Evolutionary conservation across 257 asterid species (phyloP).

Genomic region (Capsicum chinense): DNA sequence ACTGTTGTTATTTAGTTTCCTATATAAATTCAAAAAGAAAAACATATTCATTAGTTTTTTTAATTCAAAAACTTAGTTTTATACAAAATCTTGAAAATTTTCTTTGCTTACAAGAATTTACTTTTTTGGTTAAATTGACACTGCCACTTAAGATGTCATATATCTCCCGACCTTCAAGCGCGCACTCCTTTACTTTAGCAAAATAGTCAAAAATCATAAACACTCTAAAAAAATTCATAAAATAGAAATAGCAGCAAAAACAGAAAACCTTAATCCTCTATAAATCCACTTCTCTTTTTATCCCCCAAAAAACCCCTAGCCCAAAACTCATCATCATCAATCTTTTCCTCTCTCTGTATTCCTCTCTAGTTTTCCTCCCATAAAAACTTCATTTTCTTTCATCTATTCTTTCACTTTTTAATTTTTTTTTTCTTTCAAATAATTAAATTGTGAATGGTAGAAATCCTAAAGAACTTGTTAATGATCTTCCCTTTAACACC

Average conservation of each 20-base stretch:
- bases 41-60: no score
- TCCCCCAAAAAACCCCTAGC: not conserved
- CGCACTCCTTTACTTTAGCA: not conserved
- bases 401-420: not conserved
- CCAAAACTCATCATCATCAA: not conserved
- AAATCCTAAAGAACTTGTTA: constrained; percentile 53
- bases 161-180: not conserved
- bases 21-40: no score
- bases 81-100: not conserved
- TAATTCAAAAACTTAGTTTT: constrained; percentile 6
- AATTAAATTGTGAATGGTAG: constrained; percentile 73
- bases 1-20: constrained; percentile 66
- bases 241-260: not conserved
- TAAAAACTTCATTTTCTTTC: not conserved
- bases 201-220: not conserved
- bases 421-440: not conserved
- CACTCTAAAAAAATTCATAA: not conserved
- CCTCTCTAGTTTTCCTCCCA: not conserved
- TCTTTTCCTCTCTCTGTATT: not conserved
- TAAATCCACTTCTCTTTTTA: not conserved
- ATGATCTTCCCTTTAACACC: constrained; percentile 72
- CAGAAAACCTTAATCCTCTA: not conserved
- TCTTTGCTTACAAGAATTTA: constrained; percentile 67
- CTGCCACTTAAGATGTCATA: no score
- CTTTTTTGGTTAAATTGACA: no score